Base-by-base conservation (phyloP, 192 early-diverging fungal genomes). In the Phlyctochytrium planicorne region DNA sequence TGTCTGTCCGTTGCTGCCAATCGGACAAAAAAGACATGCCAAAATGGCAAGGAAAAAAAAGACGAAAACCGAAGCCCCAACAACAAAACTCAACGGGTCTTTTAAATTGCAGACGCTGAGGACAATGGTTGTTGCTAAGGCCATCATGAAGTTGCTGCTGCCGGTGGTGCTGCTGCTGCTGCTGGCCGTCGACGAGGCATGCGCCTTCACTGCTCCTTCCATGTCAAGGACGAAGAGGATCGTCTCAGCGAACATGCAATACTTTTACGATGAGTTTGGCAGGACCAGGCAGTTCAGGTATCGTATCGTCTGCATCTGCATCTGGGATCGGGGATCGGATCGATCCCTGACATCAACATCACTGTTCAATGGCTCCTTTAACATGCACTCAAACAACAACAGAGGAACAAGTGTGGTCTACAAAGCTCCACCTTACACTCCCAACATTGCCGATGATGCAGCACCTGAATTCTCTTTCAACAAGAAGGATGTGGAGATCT, bases 361-460 rank as follows among this genome's bases (percentile, higher is more conserved):
- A 29, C 36, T 63, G 68, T 12, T 59, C 60, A 30, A 69, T 61
- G 32, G 63, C 61, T 34, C 60, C 63, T 14, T 59, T 69, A n/a
- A 23, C 20, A 3, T 63, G 63, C 30, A 50, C 60, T 0, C 36
- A 27, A n/a, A n/a, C n/a, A n/a, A n/a, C n/a, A n/a, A n/a, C n/a
- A 10, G 40, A 10, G 40, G 40, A 10, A 50, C 40, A n/a, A 50
- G n/a, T n/a, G 40, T 50, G 40, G 40, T 50, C 12, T 50, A 50
- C 40, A 50, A 50, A 50, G 40, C 12, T n/a, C 12, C 40, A 30
- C 69, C 69, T 2, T 71, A 65, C 50, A 30, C 59, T 3, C 69
- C 69, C 1, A 53, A 71, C 34, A 64, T 36, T 12, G 10, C 30
- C 34, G 17, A 14, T 3, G 27, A 40, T 31, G 40, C 69, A 1